Percentiles rank a stretch among this genome's conserved stretches.
phyloP scores from a whole-genome alignment of 805 yeast species.

The Candida sanyiensis region DNA sequence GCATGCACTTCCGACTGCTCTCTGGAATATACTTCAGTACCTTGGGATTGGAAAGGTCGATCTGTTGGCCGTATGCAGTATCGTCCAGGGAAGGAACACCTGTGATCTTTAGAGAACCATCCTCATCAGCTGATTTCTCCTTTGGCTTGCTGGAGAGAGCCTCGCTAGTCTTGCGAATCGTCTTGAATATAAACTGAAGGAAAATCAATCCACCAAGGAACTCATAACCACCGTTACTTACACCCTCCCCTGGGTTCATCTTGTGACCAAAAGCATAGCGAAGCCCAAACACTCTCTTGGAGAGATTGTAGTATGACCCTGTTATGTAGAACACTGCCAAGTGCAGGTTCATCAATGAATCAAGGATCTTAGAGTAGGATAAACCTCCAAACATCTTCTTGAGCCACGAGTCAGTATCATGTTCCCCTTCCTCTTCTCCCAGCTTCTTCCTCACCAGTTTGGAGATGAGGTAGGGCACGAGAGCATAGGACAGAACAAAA shows the following conservation, averaged over 20 bases:
- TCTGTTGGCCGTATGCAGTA: slow-evolving; percentile 18
- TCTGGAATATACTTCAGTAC: slow-evolving; percentile 65
- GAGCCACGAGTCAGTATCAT: slow-evolving; percentile 8
- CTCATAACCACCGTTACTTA: slow-evolving; percentile 60
- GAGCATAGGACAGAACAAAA: slow-evolving; percentile 53
- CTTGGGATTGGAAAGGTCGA: slow-evolving; percentile 52
- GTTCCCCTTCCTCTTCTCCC: slow-evolving; percentile 16
- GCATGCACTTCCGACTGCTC: slow-evolving; percentile 69
- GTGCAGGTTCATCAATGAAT: slow-evolving; percentile 58
- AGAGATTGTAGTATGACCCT: slow-evolving; percentile 75
- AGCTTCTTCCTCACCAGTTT: slow-evolving; percentile 20
- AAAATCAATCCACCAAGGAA: slow-evolving; percentile 61
- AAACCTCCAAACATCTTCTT: slow-evolving; percentile 17
- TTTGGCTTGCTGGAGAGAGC: slow-evolving; percentile 1
- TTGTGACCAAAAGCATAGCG: slow-evolving; percentile 72
- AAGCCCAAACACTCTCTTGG: slow-evolving; percentile 73
- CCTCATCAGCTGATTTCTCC: background rate
- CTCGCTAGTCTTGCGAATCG: slow-evolving; percentile 12
- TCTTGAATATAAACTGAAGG: slow-evolving; percentile 45
- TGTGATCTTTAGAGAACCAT: slow-evolving; percentile 4
- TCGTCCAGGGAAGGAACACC: slow-evolving; percentile 9
- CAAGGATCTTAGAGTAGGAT: slow-evolving; percentile 43
- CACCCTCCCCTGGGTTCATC: slow-evolving; percentile 37
- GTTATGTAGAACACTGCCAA: slow-evolving; percentile 75
- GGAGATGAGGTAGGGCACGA: slow-evolving; percentile 53